These are phyloP conservation scores for Cyberlindnera bimundalis DNA, from an alignment of 805 yeast genomes.

Conservation along the genomic window DNA sequence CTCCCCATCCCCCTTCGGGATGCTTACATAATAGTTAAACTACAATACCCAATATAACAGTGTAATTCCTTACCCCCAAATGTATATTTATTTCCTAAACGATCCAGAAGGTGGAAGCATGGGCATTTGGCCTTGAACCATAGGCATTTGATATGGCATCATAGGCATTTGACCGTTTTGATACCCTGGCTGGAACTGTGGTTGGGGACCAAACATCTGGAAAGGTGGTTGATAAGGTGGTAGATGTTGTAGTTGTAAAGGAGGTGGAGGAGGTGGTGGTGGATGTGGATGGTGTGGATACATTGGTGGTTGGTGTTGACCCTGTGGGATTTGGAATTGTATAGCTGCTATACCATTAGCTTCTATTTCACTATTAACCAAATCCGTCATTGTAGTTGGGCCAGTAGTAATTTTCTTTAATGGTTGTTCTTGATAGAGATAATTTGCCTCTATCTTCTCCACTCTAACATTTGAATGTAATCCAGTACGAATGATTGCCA, in stretches of 20 bases:
- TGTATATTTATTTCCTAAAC: slow-evolving; percentile 4
- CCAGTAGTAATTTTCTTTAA: slow-evolving; percentile 10
- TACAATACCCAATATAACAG: too few species aligned
- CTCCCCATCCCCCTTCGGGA: too few species aligned
- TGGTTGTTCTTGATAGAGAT: slow-evolving; percentile 21
- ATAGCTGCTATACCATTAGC: slow-evolving; percentile 16
- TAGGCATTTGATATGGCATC: background rate
- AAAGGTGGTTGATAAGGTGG: background rate
- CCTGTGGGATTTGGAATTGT: slow-evolving; percentile 8
- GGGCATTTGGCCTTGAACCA: background rate
- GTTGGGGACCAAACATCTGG: slow-evolving; percentile 1
- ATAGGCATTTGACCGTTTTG: slow-evolving; percentile 3
- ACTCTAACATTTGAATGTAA: slow-evolving; percentile 10
- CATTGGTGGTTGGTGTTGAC: slow-evolving; percentile 1
- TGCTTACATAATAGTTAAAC: too few species aligned
- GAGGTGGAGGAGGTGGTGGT: background rate
- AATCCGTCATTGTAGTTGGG: slow-evolving; percentile 28
- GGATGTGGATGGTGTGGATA: slow-evolving; percentile 10
- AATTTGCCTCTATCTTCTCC: slow-evolving; percentile 22
- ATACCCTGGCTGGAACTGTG: slow-evolving; percentile 4
- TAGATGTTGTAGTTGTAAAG: slow-evolving; percentile 6
- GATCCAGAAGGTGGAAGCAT: slow-evolving; percentile 7
- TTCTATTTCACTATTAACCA: slow-evolving; percentile 26
- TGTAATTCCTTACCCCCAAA: too few species aligned
- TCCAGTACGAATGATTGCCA: slow-evolving; percentile 9